Evolutionary conservation across 257 asterid genomes (phyloP).

Genomic region (Solanum gandarillasii): DNA sequence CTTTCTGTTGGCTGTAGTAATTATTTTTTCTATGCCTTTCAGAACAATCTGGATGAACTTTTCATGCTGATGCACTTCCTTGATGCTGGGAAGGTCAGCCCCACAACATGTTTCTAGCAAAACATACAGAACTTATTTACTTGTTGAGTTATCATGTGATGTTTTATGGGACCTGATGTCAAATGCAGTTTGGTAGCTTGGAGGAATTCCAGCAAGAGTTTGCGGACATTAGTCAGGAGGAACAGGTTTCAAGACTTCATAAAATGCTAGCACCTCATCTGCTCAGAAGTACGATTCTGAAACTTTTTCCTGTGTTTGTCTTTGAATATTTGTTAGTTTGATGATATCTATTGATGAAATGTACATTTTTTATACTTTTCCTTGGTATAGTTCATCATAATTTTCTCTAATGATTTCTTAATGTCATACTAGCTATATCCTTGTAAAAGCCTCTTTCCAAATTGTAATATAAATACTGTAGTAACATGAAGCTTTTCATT

Average conservation of each 20-base stretch:
- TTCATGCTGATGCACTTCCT: conserved; percentile 99
- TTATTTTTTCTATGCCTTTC: conserved; percentile 30
- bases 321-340: conserved; percentile 1
- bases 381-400: neutral
- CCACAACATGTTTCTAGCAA: neutral
- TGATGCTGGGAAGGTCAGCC: conserved; percentile 94
- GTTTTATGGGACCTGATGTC: neutral
- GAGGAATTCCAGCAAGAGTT: conserved; percentile 97
- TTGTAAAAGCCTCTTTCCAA: neutral
- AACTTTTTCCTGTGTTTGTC: conserved; percentile 12
- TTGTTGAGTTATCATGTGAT: neutral
- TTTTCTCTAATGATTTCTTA: neutral
- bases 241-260: conserved; percentile 95
- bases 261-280: conserved; percentile 98
- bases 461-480: neutral
- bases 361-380: neutral
- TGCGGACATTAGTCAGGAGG: conserved; percentile 98
- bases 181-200: conserved; percentile 74
- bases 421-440: neutral
- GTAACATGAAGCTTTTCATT: neutral
- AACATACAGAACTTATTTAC: neutral
- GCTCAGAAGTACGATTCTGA: conserved; percentile 64
- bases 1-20: neutral
- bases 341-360: neutral
- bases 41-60: conserved; percentile 97